Percentiles rank a stretch among this genome's conserved stretches.
Conservation (phyloP, 768 basidiomycete species). For the Mycena polygramma region DNA sequence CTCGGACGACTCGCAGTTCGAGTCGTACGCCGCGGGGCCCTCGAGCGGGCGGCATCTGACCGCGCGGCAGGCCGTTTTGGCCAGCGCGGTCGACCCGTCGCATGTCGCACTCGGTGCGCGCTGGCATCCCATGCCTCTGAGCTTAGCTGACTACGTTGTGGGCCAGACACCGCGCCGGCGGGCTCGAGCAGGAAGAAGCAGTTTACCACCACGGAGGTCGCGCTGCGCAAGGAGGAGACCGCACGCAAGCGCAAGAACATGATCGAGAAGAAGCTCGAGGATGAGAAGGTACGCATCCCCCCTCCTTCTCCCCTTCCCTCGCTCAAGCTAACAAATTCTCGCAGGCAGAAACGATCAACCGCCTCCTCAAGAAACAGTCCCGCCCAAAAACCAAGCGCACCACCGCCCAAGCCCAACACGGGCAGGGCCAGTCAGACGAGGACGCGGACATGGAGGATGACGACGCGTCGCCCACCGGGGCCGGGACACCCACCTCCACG, state of each 20-base stretch:
- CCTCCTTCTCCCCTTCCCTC: background rate
- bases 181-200: slow-evolving; percentile 58
- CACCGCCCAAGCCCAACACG: slow-evolving; percentile 39
- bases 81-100: slow-evolving; percentile 58
- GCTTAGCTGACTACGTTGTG: background rate
- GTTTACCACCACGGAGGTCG: slow-evolving; percentile 66
- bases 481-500: slow-evolving; percentile 18
- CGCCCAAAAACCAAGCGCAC: slow-evolving; percentile 59
- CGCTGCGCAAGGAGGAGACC: slow-evolving; percentile 67
- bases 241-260: slow-evolving; percentile 70
- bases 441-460: slow-evolving; percentile 50
- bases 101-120: slow-evolving; percentile 61
- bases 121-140: background rate
- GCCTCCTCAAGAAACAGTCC: slow-evolving; percentile 72
- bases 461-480: slow-evolving; percentile 23
- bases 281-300: slow-evolving; percentile 61
- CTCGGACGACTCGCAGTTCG: slow-evolving; percentile 45
- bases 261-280: slow-evolving; percentile 70
- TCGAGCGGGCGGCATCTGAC: slow-evolving; percentile 44
- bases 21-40: slow-evolving; percentile 32
- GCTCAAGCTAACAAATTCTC: background rate
- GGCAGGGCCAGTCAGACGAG: slow-evolving; percentile 46
- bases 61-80: slow-evolving; percentile 63
- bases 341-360: slow-evolving; percentile 73
- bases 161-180: background rate